Base-by-base conservation (phyloP, 345 rosid species). In the Eucalyptus polyanthemos region DNA sequence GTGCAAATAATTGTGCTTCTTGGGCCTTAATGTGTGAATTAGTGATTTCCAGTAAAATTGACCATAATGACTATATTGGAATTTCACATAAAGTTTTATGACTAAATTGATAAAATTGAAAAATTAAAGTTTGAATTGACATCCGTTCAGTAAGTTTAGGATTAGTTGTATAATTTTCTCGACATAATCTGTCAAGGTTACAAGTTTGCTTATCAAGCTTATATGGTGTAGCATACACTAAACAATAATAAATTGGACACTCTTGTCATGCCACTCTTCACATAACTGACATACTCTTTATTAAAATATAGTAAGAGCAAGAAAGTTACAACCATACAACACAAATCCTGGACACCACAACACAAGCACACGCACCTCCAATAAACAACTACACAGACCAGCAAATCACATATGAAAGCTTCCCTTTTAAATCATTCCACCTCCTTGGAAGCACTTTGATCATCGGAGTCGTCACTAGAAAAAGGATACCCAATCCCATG, bases 401-500 rank as follows among this genome's bases (percentile, higher is more conserved):
- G 85, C 47, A 22, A 40, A 40, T 17, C 44, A 21, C 85, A 40
- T 40, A 76, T 22, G 47, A 37, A 76, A 11, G 45, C 85, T 76
- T 40, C 85, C 85, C 85, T 40, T 76, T 40, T 11, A 21, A 40
- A 40, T 76, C 85, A 76, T 40, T 76, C 85, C 85, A 40, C 85
- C 85, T 76, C 85, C 85, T 76, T 76, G 85, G 86, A 94, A 94
- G 88, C 98, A 95, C 29, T 21, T 58, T 1, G 94, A 76, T 37
- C 85, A 21, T 40, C 29, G 47, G 47, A 21, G 5, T 21, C 85
- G 47, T 76, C 47, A 21, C 29, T 40, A 76, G 29, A 40, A 14
- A 94, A 88, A 89, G 96, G 97, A 91, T 97, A 97, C 67, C 99
- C 99, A 54, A 97, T 90, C 42, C 99, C 99, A 86, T 93, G 94